phyloP scores from a whole-genome alignment of 768 basidiomycete genomes.

The Mycena sanguinolenta region DNA sequence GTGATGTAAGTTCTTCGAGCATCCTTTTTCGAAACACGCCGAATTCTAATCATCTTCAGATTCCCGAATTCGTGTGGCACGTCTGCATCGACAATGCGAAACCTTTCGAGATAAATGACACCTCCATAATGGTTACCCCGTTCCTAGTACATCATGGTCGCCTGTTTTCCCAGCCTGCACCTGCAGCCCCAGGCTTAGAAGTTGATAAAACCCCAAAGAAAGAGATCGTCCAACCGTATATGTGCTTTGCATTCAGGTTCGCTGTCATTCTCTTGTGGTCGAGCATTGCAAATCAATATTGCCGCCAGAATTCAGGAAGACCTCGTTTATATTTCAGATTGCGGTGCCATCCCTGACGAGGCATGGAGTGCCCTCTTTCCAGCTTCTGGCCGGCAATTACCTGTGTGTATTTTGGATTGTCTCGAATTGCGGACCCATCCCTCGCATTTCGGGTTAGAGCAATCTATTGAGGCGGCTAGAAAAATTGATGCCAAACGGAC shows the following conservation, averaged over 20 bases:
- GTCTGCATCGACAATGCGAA: conserved; percentile 74
- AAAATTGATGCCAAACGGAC: conserved; percentile 71
- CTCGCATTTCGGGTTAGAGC: conserved; percentile 85
- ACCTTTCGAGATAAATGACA: conserved; percentile 76
- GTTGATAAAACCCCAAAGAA: conserved; percentile 25
- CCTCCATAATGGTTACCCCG: conserved; percentile 73
- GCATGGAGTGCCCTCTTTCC: conserved; percentile 67
- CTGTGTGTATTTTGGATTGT: conserved; percentile 84
- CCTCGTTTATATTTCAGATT: conserved; percentile 87
- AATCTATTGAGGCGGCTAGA: conserved; percentile 69
- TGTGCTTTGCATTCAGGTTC: conserved; percentile 72
- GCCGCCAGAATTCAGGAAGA: conserved; percentile 75
- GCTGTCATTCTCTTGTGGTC: neutral
- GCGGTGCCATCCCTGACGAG: conserved; percentile 81
- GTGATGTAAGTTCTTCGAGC: conserved; percentile 64
- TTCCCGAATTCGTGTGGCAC: conserved; percentile 88
- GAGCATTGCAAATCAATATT: conserved; percentile 63
- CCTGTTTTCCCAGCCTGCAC: conserved; percentile 61
- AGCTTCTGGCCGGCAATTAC: conserved; percentile 48
- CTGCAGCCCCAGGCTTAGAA: conserved; percentile 49
- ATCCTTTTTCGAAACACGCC: neutral
- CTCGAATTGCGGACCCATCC: conserved; percentile 73
- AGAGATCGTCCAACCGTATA: conserved; percentile 65
- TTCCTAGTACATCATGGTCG: conserved; percentile 85
- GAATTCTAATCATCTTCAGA: conserved; percentile 53